These are phyloP conservation scores for Peronospora farinosa DNA, from an alignment of 352 stramenopile genomes.

Conservation along the genomic window DNA sequence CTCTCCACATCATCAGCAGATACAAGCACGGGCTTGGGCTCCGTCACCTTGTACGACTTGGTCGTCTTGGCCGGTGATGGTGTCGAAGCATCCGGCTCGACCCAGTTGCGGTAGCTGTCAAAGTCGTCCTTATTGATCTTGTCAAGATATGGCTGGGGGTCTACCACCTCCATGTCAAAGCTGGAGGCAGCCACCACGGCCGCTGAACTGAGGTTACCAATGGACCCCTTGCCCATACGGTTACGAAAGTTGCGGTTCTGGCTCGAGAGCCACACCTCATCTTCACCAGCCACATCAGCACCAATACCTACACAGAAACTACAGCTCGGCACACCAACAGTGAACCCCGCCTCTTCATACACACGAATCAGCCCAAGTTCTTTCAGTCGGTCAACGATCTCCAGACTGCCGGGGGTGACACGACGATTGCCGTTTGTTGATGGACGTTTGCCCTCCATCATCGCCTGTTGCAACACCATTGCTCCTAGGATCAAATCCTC, in stretches of 20 bases:
- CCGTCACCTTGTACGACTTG: conserved; percentile 35
- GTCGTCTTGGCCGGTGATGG: conserved; percentile 17
- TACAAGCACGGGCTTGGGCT: conserved; percentile 43
- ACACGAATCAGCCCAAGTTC: conserved; percentile 65
- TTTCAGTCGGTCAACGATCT: conserved; percentile 77
- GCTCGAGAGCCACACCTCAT: conserved; percentile 73
- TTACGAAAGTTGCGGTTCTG: conserved; percentile 88
- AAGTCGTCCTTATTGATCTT: conserved; percentile 71
- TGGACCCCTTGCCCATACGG: conserved; percentile 80
- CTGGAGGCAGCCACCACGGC: conserved; percentile 79
- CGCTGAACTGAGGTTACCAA: conserved; percentile 72
- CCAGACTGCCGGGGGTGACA: conserved; percentile 61
- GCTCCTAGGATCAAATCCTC: conserved; percentile 77
- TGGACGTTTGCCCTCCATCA: conserved; percentile 45
- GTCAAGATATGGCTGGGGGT: conserved; percentile 39
- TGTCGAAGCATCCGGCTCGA: conserved; percentile 32
- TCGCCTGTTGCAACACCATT: conserved; percentile 59
- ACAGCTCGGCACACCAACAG: conserved; percentile 67
- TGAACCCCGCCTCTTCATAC: conserved; percentile 79
- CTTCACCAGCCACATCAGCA: conserved; percentile 72
- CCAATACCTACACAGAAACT: conserved; percentile 79
- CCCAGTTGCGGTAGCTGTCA: conserved; percentile 73
- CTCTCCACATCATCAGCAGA: conserved; percentile 20
- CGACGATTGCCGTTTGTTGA: conserved; percentile 54
- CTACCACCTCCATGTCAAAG: conserved; percentile 69